A percentile compares a stretch with the other conserved stretches of the same genome.
These are phyloP conservation scores for Naganishia kalamii DNA, from an alignment of 768 basidiomycete genomes.

Conservation along the genomic window DNA sequence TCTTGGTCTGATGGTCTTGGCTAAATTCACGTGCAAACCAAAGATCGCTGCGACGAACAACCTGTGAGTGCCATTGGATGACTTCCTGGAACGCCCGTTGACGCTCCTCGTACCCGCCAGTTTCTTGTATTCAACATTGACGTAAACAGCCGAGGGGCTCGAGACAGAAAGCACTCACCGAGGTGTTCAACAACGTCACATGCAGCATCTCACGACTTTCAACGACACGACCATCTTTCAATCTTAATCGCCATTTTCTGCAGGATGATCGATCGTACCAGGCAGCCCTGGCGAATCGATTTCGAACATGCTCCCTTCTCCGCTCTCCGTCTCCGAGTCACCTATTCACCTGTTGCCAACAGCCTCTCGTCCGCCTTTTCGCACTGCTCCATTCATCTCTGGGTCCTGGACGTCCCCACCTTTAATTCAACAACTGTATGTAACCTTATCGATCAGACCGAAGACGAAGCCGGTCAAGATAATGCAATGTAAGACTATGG, in stretches of 20 bases:
- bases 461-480: background rate
- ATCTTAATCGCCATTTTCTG: conserved; percentile 13
- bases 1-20: background rate
- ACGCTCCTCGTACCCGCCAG: conserved; percentile 20
- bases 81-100: background rate
- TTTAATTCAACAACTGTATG: conserved; percentile 5
- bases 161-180: background rate
- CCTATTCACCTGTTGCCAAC: conserved; percentile 1
- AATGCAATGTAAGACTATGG: too few relatives aligned
- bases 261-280: conserved; percentile 17
- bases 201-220: conserved; percentile 10
- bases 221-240: conserved; percentile 15
- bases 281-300: conserved; percentile 19
- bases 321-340: background rate
- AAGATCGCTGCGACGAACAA: conserved; percentile 97
- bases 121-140: conserved; percentile 45
- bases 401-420: background rate
- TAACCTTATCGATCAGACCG: background rate
- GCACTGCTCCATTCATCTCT: background rate
- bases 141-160: conserved; percentile 20
- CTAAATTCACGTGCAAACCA: conserved; percentile 18
- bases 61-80: conserved; percentile 56
- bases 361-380: background rate
- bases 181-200: background rate
- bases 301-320: background rate